Percentiles rank a stretch among this genome's conserved stretches.
These are phyloP conservation scores for Metarhizium humberi DNA, from an alignment of 2,329 filamentous ascomycete genomes.

Conservation along the genomic window DNA sequence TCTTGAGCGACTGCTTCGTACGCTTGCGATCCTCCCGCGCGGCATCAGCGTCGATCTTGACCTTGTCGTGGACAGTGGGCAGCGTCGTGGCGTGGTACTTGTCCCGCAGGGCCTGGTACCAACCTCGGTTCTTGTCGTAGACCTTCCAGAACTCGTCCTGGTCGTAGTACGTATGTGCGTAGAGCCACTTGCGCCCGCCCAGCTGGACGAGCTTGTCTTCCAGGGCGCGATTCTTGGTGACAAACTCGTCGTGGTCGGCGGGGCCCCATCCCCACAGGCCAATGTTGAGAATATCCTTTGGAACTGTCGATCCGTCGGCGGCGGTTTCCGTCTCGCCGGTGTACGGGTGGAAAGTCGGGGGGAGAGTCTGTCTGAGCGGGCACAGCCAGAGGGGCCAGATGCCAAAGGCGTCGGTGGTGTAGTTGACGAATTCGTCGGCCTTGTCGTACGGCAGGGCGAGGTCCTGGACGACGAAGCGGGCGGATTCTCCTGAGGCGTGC, in stretches of 20 bases:
- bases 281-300: conserved; percentile 45
- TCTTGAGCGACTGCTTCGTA: conserved; percentile 34
- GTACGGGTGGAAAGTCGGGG: conserved; percentile 48
- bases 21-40: conserved; percentile 27
- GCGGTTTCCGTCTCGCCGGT: conserved; percentile 25
- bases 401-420: conserved; percentile 37
- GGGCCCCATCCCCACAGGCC: conserved; percentile 77
- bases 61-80: conserved; percentile 64
- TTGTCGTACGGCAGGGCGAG: conserved; percentile 47
- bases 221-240: conserved; percentile 59
- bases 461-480: conserved; percentile 60
- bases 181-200: conserved; percentile 77
- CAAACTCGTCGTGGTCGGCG: conserved; percentile 45
- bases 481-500: conserved; percentile 56
- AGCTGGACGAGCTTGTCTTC: conserved; percentile 61
- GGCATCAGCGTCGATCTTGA: conserved; percentile 43
- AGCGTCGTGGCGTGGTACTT: conserved; percentile 55
- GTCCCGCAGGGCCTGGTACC: conserved; percentile 52
- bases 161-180: conserved; percentile 79
- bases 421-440: conserved; percentile 44
- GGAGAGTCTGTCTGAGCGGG: conserved; percentile 37
- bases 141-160: conserved; percentile 59
- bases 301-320: conserved; percentile 8
- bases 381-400: conserved; percentile 56
- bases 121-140: conserved; percentile 41